Conservation (phyloP, 805 yeast species). For the Maudiozyma bulderi region DNA sequence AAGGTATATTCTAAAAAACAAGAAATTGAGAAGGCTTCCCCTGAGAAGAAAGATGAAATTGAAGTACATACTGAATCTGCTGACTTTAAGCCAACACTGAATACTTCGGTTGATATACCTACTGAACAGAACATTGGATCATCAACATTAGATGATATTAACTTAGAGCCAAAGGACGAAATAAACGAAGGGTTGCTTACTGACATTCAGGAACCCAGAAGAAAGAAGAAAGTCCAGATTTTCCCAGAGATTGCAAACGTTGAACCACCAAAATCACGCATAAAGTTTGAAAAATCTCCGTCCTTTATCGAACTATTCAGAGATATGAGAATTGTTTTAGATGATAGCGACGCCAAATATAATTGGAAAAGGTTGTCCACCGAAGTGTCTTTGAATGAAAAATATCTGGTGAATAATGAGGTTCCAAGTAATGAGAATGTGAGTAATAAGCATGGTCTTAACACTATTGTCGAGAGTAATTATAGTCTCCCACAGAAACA, state of each 20-base stretch:
- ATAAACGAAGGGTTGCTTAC: not conserved
- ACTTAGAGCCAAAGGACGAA: not conserved
- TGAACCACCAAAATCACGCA: conserved; percentile 2
- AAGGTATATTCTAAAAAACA: not conserved
- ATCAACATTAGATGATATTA: no score
- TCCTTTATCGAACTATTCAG: conserved; percentile 26
- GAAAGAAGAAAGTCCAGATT: conserved; percentile 4
- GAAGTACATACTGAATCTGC: not conserved
- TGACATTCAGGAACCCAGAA: not conserved
- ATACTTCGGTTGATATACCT: not conserved
- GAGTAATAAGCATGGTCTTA: not conserved
- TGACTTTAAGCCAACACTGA: not conserved
- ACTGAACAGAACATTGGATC: not conserved
- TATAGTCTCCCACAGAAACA: not conserved
- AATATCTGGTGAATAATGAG: conserved; percentile 2
- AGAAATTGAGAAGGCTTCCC: not conserved
- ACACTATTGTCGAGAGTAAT: not conserved
- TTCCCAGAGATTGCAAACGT: conserved; percentile 14
- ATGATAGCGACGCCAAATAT: conserved; percentile 24
- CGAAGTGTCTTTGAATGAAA: conserved; percentile 11
- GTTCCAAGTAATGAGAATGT: not conserved
- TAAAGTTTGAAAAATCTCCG: conserved; percentile 19
- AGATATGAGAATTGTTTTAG: conserved; percentile 25
- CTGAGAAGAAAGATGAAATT: not conserved
- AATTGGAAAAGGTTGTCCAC: conserved; percentile 26